phyloP scores from a whole-genome alignment of 352 stramenopile species.

The Phytophthora citricola region DNA sequence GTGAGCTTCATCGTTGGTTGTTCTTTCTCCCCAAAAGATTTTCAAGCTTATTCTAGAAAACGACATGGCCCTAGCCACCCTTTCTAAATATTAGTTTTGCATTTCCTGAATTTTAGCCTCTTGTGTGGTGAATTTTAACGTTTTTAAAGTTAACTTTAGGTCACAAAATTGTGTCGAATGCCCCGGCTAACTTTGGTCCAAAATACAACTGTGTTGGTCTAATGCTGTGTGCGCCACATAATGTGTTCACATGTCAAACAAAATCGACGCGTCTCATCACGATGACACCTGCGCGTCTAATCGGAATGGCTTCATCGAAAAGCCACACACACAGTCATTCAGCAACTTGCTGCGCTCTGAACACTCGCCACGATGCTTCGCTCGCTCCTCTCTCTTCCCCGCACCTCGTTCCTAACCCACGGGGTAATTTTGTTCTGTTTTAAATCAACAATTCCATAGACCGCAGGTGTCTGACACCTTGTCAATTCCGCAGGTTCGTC shows the following conservation, averaged over 20 bases:
- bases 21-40: conserved; percentile 25
- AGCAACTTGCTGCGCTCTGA: background rate
- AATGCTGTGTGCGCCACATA: too few species aligned
- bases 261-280: background rate
- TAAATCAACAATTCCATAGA: too few species aligned
- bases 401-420: conserved; percentile 21
- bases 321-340: conserved; percentile 4
- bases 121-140: too few species aligned
- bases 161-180: too few species aligned
- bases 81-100: too few species aligned
- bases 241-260: too few species aligned
- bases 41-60: conserved; percentile 11
- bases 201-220: too few species aligned
- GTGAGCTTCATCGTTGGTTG: conserved; percentile 82
- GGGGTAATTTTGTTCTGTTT: background rate
- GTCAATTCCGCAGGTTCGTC: conserved; percentile 20
- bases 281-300: background rate
- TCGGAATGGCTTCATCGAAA: background rate
- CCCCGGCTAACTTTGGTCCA: too few species aligned
- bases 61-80: too few species aligned
- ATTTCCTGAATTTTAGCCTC: too few species aligned
- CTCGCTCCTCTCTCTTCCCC: conserved; percentile 14
- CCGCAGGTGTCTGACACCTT: background rate
- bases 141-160: too few species aligned
- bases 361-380: conserved; percentile 25